These are phyloP conservation scores for Oryza punctata DNA, from an alignment of 176 grass and related monocot genomes.

Conservation along the genomic window DNA sequence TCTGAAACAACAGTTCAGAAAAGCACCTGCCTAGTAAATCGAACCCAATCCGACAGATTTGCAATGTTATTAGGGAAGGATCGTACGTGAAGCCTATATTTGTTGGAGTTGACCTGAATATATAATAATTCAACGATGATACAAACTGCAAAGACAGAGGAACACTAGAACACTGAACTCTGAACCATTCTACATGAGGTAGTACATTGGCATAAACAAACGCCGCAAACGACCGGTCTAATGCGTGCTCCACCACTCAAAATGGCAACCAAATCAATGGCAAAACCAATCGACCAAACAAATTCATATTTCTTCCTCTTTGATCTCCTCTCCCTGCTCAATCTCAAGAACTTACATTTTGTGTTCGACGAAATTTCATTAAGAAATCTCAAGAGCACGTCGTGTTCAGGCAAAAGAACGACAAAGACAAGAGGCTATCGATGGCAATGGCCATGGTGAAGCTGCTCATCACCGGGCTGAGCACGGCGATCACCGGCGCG, in stretches of 20 bases:
- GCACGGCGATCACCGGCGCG: slow-evolving; percentile 12
- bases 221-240: neutral
- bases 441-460: slow-evolving; percentile 42
- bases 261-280: too few relatives aligned
- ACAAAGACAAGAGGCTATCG: neutral
- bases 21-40: neutral
- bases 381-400: neutral
- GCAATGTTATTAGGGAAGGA: neutral
- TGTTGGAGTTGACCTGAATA: neutral
- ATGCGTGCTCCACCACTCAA: slow-evolving; percentile 8
- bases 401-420: neutral
- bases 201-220: neutral
- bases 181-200: neutral
- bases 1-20: neutral
- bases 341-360: neutral
- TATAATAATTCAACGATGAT: slow-evolving; percentile 1
- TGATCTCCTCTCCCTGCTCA: neutral
- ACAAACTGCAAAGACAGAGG: neutral
- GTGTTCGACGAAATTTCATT: neutral
- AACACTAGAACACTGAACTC: neutral
- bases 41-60: neutral
- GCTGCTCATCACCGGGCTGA: slow-evolving; percentile 29
- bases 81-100: neutral
- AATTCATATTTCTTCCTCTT: neutral
- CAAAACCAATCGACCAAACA: neutral